Percentiles rank a stretch among this genome's conserved stretches.
These are phyloP conservation scores for Schoenoplectus tabernaemontani DNA, from an alignment of 202 grass and related monocot species.

Conservation along the genomic window DNA sequence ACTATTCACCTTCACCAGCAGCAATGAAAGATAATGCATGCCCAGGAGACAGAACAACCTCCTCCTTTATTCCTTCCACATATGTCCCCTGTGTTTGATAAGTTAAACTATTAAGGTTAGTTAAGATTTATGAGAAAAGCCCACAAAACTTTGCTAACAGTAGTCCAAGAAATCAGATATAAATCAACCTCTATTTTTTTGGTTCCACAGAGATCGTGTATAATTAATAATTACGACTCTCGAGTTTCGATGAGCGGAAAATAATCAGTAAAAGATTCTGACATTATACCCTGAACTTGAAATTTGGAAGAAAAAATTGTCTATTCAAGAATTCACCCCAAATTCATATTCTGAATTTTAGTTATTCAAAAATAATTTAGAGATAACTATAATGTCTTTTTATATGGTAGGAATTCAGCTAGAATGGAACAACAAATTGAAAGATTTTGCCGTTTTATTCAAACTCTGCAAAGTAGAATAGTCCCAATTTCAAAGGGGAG, in stretches of 20 bases:
- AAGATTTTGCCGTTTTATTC: too few species aligned
- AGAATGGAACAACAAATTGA: background rate
- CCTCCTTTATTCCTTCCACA: slow-evolving; percentile 98
- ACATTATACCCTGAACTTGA: background rate
- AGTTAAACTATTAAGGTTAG: background rate
- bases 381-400: background rate
- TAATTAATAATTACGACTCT: slow-evolving; percentile 6
- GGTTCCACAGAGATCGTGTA: slow-evolving; percentile 68
- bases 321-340: background rate
- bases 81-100: slow-evolving; percentile 72
- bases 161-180: background rate
- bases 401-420: background rate
- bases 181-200: slow-evolving; percentile 51
- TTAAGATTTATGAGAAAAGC: background rate
- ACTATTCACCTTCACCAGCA: slow-evolving; percentile 85
- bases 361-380: background rate
- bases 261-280: background rate
- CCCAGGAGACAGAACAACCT: slow-evolving; percentile 95
- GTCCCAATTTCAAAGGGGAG: background rate
- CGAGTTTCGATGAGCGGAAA: background rate
- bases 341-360: background rate
- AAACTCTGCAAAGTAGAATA: background rate
- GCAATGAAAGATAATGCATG: slow-evolving; percentile 96
- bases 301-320: background rate
- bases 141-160: background rate